Base-by-base conservation (phyloP, 345 rosid species). In the Cardamine occulta region DNA sequence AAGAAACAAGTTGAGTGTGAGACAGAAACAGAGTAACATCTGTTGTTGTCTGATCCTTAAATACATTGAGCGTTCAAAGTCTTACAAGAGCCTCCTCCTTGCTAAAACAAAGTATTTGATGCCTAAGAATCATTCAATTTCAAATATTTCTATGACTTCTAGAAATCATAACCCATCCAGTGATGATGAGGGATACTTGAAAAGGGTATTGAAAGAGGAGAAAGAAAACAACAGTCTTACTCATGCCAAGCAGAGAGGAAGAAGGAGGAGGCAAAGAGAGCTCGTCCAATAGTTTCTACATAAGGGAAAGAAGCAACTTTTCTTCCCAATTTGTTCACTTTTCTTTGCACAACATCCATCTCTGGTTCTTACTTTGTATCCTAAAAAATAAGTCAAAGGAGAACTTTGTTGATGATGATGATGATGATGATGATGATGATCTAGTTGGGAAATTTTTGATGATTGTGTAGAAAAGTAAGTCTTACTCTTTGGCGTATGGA, bases 231-330 rank as follows among this genome's bases (percentile, higher is more conserved):
- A 11, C 28, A 42, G 26, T 55, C 70, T 1, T 78, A 78, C 81
- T 78, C 74, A 8, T 66, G 19, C 77, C 77, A 78, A 60, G 81
- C 74, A 65, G 77, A 66, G 49, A 78, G 31, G 35, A 78, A 72
- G 53, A 72, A 78, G 28, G 81, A 78, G 0, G 81, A 78, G 3
- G 74, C 62, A 72, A 78, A 78, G 63, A 78, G 81, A 65, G 77
- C 13, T 72, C 81, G 65, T 57, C 81, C 81, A 59, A 78, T 72
- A 17, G 23, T 66, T 9, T 72, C 73, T 0, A 78, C 61, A 65
- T 72, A 19, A 65, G 81, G 73, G 15, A 66, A 58, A 3, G 74
- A 58, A 48, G 74, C 81, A 72, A 78, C 63, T 66, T 59, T 72
- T 66, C 24, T 52, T n/a, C 81, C 81, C 10, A 72, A 51, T 0